Evolutionary conservation across 2,329 filamentous ascomycete genomes (phyloP).

Genomic region (Cercospora beticola): DNA sequence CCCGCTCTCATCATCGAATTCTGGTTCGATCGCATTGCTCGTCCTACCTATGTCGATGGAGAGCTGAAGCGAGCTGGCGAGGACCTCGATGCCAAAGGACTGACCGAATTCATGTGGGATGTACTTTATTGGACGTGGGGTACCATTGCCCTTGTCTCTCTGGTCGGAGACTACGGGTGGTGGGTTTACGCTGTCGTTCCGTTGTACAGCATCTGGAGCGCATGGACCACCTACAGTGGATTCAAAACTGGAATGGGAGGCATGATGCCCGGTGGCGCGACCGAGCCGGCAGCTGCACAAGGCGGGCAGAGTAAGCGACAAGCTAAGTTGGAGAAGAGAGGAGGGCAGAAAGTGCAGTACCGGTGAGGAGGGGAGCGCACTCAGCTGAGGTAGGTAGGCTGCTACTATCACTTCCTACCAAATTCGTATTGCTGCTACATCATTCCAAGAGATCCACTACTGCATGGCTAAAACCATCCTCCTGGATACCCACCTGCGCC

Average conservation of each 20-base stretch:
- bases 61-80: constrained; percentile 77
- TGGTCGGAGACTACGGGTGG: constrained; percentile 81
- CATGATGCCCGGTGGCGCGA: constrained; percentile 42
- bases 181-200: constrained; percentile 57
- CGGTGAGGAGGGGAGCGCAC: constrained; percentile 34
- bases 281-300: constrained; percentile 26
- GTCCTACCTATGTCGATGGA: constrained; percentile 67
- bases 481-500: constrained; percentile 1
- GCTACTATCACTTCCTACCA: not conserved
- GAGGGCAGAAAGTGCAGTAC: constrained; percentile 51
- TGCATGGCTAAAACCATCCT: not conserved
- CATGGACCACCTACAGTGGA: constrained; percentile 49
- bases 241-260: constrained; percentile 45
- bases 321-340: constrained; percentile 54
- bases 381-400: not conserved
- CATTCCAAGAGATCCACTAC: not conserved
- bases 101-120: constrained; percentile 99
- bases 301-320: constrained; percentile 49
- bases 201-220: constrained; percentile 47
- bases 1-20: constrained; percentile 80
- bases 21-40: constrained; percentile 79
- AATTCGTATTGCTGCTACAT: not conserved
- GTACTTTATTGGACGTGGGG: constrained; percentile 92
- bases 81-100: constrained; percentile 78
- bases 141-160: constrained; percentile 66